These are phyloP conservation scores for Xylaria sp. DNA, from an alignment of 2,329 filamentous ascomycete species.

Conservation along the genomic window DNA sequence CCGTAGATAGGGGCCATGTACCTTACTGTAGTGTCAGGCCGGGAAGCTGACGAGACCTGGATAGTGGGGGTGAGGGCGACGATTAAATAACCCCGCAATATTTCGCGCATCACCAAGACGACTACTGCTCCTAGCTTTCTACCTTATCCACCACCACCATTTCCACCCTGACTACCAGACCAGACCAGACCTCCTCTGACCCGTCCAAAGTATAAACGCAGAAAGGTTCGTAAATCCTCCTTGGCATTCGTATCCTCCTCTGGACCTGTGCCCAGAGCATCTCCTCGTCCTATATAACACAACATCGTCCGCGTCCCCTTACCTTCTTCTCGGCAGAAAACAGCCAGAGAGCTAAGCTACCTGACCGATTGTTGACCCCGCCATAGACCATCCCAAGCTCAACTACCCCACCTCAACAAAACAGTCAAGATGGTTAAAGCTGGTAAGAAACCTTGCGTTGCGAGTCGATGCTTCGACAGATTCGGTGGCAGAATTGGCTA, in stretches of 20 bases:
- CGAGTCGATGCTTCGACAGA: neutral
- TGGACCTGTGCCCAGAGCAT: neutral
- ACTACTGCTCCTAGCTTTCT: neutral
- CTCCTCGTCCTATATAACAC: neutral
- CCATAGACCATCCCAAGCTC: constrained; percentile 20
- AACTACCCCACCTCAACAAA: constrained; percentile 36
- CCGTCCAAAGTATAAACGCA: constrained; percentile 16
- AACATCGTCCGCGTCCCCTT: neutral
- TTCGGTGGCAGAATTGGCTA: neutral
- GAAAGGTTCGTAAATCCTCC: constrained; percentile 12
- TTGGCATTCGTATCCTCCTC: neutral
- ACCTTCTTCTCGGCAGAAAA: neutral
- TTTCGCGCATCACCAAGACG: constrained; percentile 10
- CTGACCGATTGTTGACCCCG: constrained; percentile 13
- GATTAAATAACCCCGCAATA: constrained; percentile 26
- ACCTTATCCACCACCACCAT: neutral
- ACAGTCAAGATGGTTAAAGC: constrained; percentile 62
- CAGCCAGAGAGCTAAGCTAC: neutral
- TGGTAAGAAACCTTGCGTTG: constrained; percentile 50
- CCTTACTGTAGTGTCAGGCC: no score
- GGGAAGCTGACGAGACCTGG: neutral
- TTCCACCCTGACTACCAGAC: no score
- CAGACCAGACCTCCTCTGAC: neutral
- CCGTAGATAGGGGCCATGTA: no score
- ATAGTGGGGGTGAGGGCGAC: constrained; percentile 8